Percentiles rank a stretch among this genome's conserved stretches.
Evolutionary conservation across 805 yeast genomes (phyloP).

Genomic region (Candida maris): DNA sequence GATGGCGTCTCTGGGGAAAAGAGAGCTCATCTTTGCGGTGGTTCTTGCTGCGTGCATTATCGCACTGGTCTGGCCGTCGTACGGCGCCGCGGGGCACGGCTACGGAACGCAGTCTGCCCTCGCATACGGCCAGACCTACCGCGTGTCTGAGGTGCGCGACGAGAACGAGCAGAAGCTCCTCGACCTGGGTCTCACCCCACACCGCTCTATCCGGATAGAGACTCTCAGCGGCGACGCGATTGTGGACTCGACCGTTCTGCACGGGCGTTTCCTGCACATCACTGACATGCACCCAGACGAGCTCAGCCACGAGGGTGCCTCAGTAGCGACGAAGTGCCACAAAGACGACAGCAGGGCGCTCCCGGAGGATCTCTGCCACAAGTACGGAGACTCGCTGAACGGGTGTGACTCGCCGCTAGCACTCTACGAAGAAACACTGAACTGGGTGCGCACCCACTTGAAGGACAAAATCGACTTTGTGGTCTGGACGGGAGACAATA

Average conservation of each 20-base stretch:
- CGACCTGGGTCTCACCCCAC: conserved; percentile 39
- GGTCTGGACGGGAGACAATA: conserved; percentile 89
- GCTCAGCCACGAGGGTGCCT: conserved; percentile 50
- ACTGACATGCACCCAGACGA: conserved; percentile 89
- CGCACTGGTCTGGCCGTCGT: conserved; percentile 1
- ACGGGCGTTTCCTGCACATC: conserved; percentile 80
- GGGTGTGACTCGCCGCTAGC: conserved; percentile 77
- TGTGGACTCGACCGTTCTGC: conserved; percentile 32
- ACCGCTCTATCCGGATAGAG: conserved; percentile 33
- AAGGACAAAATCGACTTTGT: conserved; percentile 79
- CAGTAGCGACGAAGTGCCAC: conserved; percentile 56
- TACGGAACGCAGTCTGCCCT: too few species aligned
- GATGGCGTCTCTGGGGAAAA: not conserved
- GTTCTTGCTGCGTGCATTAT: conserved; percentile 3
- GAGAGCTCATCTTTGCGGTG: conserved; percentile 1
- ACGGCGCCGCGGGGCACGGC: not conserved
- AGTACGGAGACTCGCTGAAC: conserved; percentile 67
- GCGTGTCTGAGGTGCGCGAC: conserved; percentile 8
- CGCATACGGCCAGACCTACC: not conserved
- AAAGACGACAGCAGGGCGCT: conserved; percentile 31
- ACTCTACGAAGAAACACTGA: conserved; percentile 57
- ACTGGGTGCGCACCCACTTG: conserved; percentile 62
- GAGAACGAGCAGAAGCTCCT: conserved; percentile 29
- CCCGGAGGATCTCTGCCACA: conserved; percentile 49
- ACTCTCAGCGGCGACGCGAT: conserved; percentile 14